Evolutionary conservation across 2,329 filamentous ascomycete genomes (phyloP), one percentile per base, ranked within the genome.

Genomic region (Tolypocladium capitatum): DNA sequence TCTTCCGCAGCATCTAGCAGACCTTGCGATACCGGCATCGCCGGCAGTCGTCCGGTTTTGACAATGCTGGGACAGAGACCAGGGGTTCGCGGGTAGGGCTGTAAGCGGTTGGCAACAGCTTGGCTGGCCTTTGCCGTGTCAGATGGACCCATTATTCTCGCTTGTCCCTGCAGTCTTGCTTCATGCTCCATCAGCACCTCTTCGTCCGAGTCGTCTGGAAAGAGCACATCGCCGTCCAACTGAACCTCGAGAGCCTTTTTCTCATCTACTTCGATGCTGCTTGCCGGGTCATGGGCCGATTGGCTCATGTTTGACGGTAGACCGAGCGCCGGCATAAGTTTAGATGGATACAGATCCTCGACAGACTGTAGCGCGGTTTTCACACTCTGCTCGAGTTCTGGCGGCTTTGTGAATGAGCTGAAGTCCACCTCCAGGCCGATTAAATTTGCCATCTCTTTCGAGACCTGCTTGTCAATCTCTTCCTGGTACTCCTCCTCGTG

Each of bases 401-500:
- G 58, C 2, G 68, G 64, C 32, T 73, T 69, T 7, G 85, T 69
- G 62, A 90, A 92, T 1, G 67, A 75, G 28, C 84, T 78, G 55
- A 91, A 90, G 0, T 68, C 72, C 13, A 76, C 52, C 10, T 69
- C 60, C 6, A 62, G 58, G 16, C 41, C 38, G 16, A 62, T 68
- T 24, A 69, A 62, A 27, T 65, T 66, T 5, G 65, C 64, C 50
- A 70, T 75, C 60, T 96, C 89, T 24, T 83, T 72, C 1, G 67
- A 60, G 9, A 86, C 77, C 24, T 94, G 70, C 27, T 75, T 68
- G 30, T 70, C 64, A 2, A 94, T 69, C 55, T 84, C 74, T 40
- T 81, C 70, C 31, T 79, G 72, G 58, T 84, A 91, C 58, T 95
- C 90, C 43, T 87, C 81, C 61, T 97, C 91, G 55, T 96, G 90